Conservation (phyloP, 768 basidiomycete species). For the Wakefieldia striispora region DNA sequence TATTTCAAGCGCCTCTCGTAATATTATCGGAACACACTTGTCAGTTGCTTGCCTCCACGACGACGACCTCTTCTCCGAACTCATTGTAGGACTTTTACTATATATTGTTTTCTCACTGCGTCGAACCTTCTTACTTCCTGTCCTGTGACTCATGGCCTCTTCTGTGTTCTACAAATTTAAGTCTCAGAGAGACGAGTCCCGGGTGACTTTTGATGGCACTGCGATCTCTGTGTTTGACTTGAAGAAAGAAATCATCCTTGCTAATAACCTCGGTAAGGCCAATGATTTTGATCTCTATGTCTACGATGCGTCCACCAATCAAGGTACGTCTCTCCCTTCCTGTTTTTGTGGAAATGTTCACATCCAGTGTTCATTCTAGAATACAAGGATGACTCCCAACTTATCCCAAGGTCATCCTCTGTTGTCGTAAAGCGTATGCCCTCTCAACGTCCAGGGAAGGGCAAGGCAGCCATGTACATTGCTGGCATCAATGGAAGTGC, state of each 20-base stretch:
- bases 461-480: slow-evolving; percentile 77
- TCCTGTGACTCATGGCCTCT: slow-evolving; percentile 61
- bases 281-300: slow-evolving; percentile 95
- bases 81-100: slow-evolving; percentile 20
- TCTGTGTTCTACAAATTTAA: slow-evolving; percentile 99
- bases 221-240: slow-evolving; percentile 99
- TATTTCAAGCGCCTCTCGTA: slow-evolving; percentile 24
- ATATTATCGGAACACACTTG: not conserved
- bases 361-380: slow-evolving; percentile 44
- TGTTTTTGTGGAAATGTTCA: not conserved
- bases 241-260: slow-evolving; percentile 97
- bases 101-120: slow-evolving; percentile 19
- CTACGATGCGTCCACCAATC: slow-evolving; percentile 79
- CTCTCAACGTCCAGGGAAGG: slow-evolving; percentile 75
- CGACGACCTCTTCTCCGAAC: slow-evolving; percentile 11
- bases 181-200: slow-evolving; percentile 90
- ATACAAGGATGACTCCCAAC: slow-evolving; percentile 85
- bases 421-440: slow-evolving; percentile 92
- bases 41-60: slow-evolving; percentile 13
- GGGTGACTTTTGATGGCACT: slow-evolving; percentile 97
- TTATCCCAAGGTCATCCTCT: slow-evolving; percentile 93
- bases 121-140: slow-evolving; percentile 12
- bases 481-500: slow-evolving; percentile 42
- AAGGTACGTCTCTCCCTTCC: slow-evolving; percentile 58
- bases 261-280: slow-evolving; percentile 93